Base-by-base conservation (phyloP, 1,284 basidiomycete species). In the Ceratobasidium theobromae region DNA sequence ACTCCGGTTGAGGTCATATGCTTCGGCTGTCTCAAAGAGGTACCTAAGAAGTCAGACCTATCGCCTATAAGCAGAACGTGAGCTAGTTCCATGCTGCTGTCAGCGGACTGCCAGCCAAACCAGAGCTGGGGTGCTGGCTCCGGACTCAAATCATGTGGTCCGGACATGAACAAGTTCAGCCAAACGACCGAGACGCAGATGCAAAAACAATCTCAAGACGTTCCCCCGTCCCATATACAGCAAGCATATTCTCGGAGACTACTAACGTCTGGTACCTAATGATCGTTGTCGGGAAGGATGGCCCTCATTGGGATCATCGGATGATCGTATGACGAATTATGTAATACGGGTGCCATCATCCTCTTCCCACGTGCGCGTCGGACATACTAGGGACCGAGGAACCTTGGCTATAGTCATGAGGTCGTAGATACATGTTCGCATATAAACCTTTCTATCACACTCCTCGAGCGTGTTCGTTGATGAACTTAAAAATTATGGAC, bases 1-100 rank as follows among this genome's bases (percentile, higher is more conserved):
- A n/a, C 41, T 57, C 54, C 54, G 54, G 27, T 16, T 2, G n/a
- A 32, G 6, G 41, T 57, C 54, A 57, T 35, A 57, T 57, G 54
- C 28, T 18, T 18, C 16, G 41, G 21, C 23, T 48, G n/a, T 25
- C 25, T 48, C 18, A 25, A 23, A 25, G 18, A 16, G 8, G 35
- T 16, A 38, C 16, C 35, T 16, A 38, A 38, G 35, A 38, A 38
- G 8, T 6, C 8, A 16, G 16, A 16, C 16, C 16, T 16, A 16
- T 38, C 8, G 16, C 16, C 16, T 8, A 38, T 38, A 16, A 38
- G 16, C 35, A 6, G 35, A 8, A 16, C 35, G 35, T 38, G 35
- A 38, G 16, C 16, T 38, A 38, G 35, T 38, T 38, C 16, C 35
- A 8, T 8, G 16, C 16, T 38, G 35, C 16, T 38, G 35, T 16